These are phyloP conservation scores for Colletotrichum paranaense DNA, from an alignment of 2,329 filamentous ascomycete genomes.

Conservation along the genomic window DNA sequence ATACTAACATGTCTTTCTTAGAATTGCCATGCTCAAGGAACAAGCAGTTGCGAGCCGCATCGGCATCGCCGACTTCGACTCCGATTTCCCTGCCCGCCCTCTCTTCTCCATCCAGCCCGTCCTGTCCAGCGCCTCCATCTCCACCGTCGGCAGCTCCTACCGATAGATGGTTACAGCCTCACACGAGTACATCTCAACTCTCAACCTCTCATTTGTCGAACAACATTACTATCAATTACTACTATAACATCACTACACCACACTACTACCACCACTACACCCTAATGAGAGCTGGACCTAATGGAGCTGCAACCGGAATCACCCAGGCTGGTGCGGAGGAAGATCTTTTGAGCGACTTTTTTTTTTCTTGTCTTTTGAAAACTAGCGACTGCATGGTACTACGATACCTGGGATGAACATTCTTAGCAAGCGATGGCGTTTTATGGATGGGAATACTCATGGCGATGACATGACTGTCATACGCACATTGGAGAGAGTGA, in stretches of 20 bases:
- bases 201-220: background rate
- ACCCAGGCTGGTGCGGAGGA: conserved; percentile 20
- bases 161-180: background rate
- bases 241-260: background rate
- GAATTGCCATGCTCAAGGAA: conserved; percentile 62
- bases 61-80: conserved; percentile 52
- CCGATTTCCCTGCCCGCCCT: conserved; percentile 22
- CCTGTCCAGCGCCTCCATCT: conserved; percentile 30
- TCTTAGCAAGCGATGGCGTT: conserved; percentile 32
- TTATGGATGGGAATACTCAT: background rate
- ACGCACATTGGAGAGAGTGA: background rate
- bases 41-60: conserved; percentile 63
- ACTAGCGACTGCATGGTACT: conserved; percentile 18
- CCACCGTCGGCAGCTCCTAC: conserved; percentile 29
- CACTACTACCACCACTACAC: background rate
- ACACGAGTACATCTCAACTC: background rate
- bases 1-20: conserved; percentile 39
- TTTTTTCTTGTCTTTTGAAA: background rate
- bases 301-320: conserved; percentile 17
- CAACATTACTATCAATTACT: background rate
- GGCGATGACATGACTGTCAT: conserved; percentile 16
- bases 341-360: background rate
- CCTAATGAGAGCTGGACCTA: conserved; percentile 15
- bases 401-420: conserved; percentile 18
- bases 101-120: conserved; percentile 29